Evolutionary conservation across 495 filamentous ascomycete species (phyloP), one percentile per base, ranked within the genome.

Genomic region (Tuber melanosporum): DNA sequence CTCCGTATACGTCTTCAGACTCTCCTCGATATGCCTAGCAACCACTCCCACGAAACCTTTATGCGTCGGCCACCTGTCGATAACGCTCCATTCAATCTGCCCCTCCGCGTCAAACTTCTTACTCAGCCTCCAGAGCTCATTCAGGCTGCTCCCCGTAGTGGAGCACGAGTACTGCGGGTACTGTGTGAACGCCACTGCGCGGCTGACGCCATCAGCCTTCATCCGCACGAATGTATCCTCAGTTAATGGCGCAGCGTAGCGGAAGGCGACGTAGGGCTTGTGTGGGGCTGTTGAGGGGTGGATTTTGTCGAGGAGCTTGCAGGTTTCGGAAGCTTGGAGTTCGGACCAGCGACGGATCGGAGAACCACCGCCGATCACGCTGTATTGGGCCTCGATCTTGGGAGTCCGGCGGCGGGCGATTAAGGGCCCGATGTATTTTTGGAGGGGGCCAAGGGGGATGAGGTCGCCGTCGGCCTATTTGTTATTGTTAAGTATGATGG

Each of bases 131-230:
- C 96, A 99, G 66, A 99, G 84, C 86, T 99, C 96, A 82, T 98
- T 99, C 73, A 99, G 84, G 71, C 92, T 95, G 85, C 93, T 97
- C 49, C 96, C 96, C 1, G 96, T 99, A 10, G 96, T 99, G 41
- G 93, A 97, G 85, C 96, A 99, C n/a, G 92, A 95, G 84, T 99
- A 99, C 83, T 99, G 96, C 36, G 96, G 96, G 81, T 99, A 99
- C 84, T 99, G 96, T 6, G 95, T 97, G 84, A 98, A 99, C 3
- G 96, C 96, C 10, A 99, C 93, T 7, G 96, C 96, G 73, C 96
- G 90, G 49, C 93, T 93, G 81, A 99, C 94, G 0, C 96, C 96
- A 85, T 99, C 96, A 41, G 88, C 90, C 69, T 98, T 84, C 76
- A 99, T 84, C 77, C 89, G 87, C 42, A 88, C 86, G 83, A 98